Base-by-base conservation (phyloP, 139 green algal genomes). In the Pseudopediastrum boryanum region DNA sequence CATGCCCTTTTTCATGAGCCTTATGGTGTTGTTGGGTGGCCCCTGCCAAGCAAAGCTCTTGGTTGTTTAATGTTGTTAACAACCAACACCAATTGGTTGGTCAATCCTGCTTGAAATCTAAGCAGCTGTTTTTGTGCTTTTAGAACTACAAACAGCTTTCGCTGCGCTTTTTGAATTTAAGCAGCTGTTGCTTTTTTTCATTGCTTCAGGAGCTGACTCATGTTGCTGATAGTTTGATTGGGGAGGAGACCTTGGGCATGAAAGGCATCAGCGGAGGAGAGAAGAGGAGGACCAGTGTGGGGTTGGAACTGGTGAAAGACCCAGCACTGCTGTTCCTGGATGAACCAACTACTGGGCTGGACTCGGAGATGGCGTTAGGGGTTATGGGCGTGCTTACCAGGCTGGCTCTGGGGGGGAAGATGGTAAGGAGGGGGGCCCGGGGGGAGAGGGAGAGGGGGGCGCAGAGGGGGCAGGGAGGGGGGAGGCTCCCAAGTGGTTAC, bases 181-280 rank as follows among this genome's bases (percentile, higher is more conserved):
- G 35, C n/a, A n/a, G n/a, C n/a, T n/a, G n/a, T n/a, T n/a, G n/a
- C n/a, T n/a, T n/a, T n/a, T n/a, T n/a, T n/a, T n/a, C n/a, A n/a
- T n/a, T 16, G 46, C 19, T 54, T 25, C 56, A 71, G 41, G 41
- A 66, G 33, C 8, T 62, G 56, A 31, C 25, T 6, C 68, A 76
- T 27, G 68, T 76, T 46, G 83, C 84, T 46, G 58, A 94, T 78
- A 88, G 80, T 2, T 58, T 91, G 33, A 90, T 96, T 51, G 92
- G 92, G 1, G 87, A 93, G 33, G 91, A 96, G 61, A 27, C 74
- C 21, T 52, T 89, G 5, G 85, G 85, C 42, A 72, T 95, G n/a
- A 93, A 89, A 72, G 92, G 91, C 42, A 90, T 96, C 80, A 88
- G 73, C 39, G 92, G 92, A 0, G 92, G 92, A 0, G 84, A 96